Percentiles rank a stretch among this genome's conserved stretches.
These are phyloP conservation scores for Capsella bursapastoris DNA, from an alignment of 345 rosid species.

Conservation along the genomic window DNA sequence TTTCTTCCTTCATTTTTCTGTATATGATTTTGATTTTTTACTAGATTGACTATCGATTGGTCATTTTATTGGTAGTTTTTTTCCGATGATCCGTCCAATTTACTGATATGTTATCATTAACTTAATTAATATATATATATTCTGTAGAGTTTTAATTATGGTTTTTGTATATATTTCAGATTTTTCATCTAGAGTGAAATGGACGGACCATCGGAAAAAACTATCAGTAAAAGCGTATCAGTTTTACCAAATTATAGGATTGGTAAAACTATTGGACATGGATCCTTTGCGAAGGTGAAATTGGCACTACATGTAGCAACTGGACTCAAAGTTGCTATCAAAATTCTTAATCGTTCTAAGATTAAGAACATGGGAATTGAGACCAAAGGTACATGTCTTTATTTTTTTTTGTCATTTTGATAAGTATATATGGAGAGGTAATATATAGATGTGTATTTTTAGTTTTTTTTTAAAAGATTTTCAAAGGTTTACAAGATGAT, in stretches of 20 bases:
- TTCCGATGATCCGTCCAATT: background rate
- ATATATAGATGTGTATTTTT: background rate
- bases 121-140: background rate
- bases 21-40: background rate
- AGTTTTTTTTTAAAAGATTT: background rate
- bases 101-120: background rate
- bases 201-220: slow-evolving; percentile 54
- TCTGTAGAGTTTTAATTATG: background rate
- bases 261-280: slow-evolving; percentile 79
- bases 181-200: slow-evolving; percentile 29
- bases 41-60: background rate
- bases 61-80: background rate
- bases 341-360: slow-evolving; percentile 80
- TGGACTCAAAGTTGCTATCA: slow-evolving; percentile 87
- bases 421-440: background rate
- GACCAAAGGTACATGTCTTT: slow-evolving; percentile 66
- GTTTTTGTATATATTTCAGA: background rate
- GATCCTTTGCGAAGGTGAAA: slow-evolving; percentile 89
- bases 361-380: slow-evolving; percentile 65
- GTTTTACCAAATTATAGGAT: slow-evolving; percentile 65
- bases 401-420: background rate
- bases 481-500: background rate
- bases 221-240: slow-evolving; percentile 48
- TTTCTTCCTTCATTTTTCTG: too few species aligned
- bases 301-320: slow-evolving; percentile 75